These are phyloP conservation scores for Leishmania arabica DNA, from an alignment of 208 protist genomes.

Conservation along the genomic window DNA sequence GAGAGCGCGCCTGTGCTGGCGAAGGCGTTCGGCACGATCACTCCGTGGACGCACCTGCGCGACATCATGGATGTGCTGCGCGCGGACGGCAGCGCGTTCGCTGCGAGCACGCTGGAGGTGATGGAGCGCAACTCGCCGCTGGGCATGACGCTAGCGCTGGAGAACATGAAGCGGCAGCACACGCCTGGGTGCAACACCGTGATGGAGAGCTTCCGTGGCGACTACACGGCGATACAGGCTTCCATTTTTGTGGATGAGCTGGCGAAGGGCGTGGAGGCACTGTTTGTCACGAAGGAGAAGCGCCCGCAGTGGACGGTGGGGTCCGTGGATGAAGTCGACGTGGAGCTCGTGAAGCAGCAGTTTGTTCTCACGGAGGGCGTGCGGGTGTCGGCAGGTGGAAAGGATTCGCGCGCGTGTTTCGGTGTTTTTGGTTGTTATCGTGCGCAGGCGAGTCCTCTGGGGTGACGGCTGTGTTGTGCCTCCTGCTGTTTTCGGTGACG, in stretches of 20 bases:
- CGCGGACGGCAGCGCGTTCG: constrained; percentile 44
- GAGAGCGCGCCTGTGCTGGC: constrained; percentile 29
- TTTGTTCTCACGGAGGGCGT: neutral
- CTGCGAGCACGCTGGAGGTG: constrained; percentile 27
- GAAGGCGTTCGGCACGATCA: constrained; percentile 40
- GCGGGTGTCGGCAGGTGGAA: too few species aligned
- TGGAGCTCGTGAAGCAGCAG: constrained; percentile 7
- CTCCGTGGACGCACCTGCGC: constrained; percentile 36
- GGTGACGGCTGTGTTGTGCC: neutral
- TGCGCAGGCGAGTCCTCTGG: neutral
- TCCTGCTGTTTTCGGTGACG: neutral
- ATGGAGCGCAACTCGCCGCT: constrained; percentile 59
- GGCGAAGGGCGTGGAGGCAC: constrained; percentile 42
- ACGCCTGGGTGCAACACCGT: constrained; percentile 5
- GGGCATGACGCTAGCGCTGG: constrained; percentile 49
- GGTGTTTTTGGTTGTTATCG: too few species aligned
- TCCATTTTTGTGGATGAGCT: constrained; percentile 32
- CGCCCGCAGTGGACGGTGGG: constrained; percentile 44
- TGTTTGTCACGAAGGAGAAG: constrained; percentile 44
- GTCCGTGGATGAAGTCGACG: constrained; percentile 39
- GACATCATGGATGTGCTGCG: constrained; percentile 46
- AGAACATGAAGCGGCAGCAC: constrained; percentile 39
- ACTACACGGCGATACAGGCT: constrained; percentile 37
- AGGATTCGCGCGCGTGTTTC: too few species aligned
- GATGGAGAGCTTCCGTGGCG: constrained; percentile 22